phyloP scores from a whole-genome alignment of 2,329 filamentous ascomycete species.

The Scortechinia acanthostroma region DNA sequence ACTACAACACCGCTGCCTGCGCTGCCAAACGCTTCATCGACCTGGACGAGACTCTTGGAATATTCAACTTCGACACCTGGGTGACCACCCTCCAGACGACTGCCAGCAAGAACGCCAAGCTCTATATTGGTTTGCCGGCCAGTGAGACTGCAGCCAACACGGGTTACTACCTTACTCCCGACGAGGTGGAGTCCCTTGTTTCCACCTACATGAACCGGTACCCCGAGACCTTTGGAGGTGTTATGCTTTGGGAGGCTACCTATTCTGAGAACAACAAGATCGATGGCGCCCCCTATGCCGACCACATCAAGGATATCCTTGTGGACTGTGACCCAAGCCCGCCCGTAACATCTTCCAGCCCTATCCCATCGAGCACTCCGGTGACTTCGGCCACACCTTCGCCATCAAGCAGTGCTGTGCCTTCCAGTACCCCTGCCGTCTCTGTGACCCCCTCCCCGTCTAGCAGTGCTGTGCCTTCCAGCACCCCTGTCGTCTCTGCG shows the following conservation, averaged over 20 bases:
- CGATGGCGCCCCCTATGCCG: constrained; percentile 30
- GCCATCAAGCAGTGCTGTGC: neutral
- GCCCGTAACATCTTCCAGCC: neutral
- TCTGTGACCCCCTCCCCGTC: neutral
- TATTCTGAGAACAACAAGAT: constrained; percentile 33
- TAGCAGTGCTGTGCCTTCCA: neutral
- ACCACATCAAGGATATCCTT: constrained; percentile 37
- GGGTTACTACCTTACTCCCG: constrained; percentile 34
- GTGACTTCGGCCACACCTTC: neutral
- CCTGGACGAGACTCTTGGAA: constrained; percentile 13
- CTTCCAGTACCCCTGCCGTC: neutral
- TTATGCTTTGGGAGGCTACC: constrained; percentile 53
- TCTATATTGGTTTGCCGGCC: constrained; percentile 42
- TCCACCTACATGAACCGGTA: constrained; percentile 26
- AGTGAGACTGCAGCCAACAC: constrained; percentile 14
- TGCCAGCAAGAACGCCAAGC: constrained; percentile 30
- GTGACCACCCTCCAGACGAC: constrained; percentile 21
- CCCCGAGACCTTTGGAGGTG: constrained; percentile 39
- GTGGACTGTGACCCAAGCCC: constrained; percentile 6
- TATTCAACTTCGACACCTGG: constrained; percentile 38
- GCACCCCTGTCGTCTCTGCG: neutral
- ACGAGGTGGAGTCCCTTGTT: constrained; percentile 33
- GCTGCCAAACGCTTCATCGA: constrained; percentile 33
- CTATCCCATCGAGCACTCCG: neutral
- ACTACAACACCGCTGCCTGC: constrained; percentile 43